A percentile compares a stretch with the other conserved stretches of the same genome.
Evolutionary conservation across 768 basidiomycete genomes (phyloP).

Genomic region (Cyclocybe cylindracea): DNA sequence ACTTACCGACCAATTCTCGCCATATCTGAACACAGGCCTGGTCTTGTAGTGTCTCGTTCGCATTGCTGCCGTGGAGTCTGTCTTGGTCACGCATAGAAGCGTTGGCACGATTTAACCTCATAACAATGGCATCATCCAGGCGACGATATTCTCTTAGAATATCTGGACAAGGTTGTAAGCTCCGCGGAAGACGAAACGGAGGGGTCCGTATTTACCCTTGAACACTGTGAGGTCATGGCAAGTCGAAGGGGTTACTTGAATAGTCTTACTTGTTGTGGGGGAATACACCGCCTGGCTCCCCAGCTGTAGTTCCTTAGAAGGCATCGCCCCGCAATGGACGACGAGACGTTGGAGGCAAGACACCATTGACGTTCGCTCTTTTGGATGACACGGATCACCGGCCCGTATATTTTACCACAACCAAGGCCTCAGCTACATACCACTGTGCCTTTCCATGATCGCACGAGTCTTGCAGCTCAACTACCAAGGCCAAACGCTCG

Average conservation of each 20-base stretch:
- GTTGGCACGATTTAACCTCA: conserved; percentile 79
- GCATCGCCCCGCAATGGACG: conserved; percentile 23
- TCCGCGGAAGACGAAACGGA: neutral
- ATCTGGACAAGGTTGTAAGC: conserved; percentile 42
- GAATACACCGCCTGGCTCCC: conserved; percentile 73
- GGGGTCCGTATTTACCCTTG: conserved; percentile 53
- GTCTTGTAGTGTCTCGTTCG: conserved; percentile 61
- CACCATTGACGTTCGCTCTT: no score
- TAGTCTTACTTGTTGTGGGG: conserved; percentile 59
- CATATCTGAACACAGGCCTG: conserved; percentile 77
- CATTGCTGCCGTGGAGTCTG: conserved; percentile 41
- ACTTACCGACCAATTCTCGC: conserved; percentile 77
- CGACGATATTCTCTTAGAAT: conserved; percentile 80
- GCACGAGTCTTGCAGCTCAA: no score
- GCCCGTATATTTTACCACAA: no score
- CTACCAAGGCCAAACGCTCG: no score
- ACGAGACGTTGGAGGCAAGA: no score
- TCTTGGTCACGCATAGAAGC: conserved; percentile 77
- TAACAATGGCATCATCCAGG: conserved; percentile 77
- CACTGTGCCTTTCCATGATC: no score
- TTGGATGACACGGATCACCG: no score
- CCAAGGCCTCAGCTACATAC: no score
- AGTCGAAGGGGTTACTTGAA: conserved; percentile 73
- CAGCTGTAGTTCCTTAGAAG: conserved; percentile 46
- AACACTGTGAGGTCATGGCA: conserved; percentile 77